A percentile compares a stretch with the other conserved stretches of the same genome.
Conservation (phyloP, 2,329 filamentous ascomycete species). For the Fusarium concolor region DNA sequence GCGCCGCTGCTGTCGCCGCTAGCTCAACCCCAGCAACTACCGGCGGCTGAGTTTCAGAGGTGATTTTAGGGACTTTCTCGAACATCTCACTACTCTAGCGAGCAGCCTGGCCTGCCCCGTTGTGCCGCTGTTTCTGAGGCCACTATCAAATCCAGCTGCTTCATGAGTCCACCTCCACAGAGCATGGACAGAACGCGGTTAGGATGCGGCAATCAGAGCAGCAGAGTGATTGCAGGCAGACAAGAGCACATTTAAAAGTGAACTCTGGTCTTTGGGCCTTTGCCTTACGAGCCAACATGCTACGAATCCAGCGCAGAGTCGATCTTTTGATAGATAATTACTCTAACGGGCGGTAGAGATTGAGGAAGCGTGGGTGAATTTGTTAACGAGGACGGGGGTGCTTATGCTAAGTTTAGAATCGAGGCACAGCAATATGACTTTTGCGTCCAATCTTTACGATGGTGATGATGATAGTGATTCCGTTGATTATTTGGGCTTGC, state of each 20-base stretch:
- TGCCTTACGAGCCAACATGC: slow-evolving; percentile 6
- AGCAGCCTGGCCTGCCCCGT: slow-evolving; percentile 14
- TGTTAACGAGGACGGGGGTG: neutral
- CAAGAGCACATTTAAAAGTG: slow-evolving; percentile 7
- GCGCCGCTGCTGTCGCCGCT: neutral
- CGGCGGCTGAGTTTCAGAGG: slow-evolving; percentile 35
- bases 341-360: slow-evolving; percentile 3
- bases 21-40: slow-evolving; percentile 14
- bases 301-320: slow-evolving; percentile 16
- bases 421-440: slow-evolving; percentile 7
- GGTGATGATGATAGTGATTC: neutral
- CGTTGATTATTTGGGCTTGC: neutral
- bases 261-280: slow-evolving; percentile 1
- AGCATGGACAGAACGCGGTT: slow-evolving; percentile 21
- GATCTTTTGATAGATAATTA: slow-evolving; percentile 17
- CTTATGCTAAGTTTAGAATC: slow-evolving; percentile 25
- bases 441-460: neutral
- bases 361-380: slow-evolving; percentile 4
- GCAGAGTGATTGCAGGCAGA: slow-evolving; percentile 6
- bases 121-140: slow-evolving; percentile 20
- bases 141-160: slow-evolving; percentile 2
- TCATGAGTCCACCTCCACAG: slow-evolving; percentile 17
- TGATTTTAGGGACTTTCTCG: slow-evolving; percentile 15
- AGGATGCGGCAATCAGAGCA: neutral
- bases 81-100: slow-evolving; percentile 27